Evolutionary conservation across 2,329 filamentous ascomycete genomes (phyloP).

Genomic region (Passalora sequoiae): DNA sequence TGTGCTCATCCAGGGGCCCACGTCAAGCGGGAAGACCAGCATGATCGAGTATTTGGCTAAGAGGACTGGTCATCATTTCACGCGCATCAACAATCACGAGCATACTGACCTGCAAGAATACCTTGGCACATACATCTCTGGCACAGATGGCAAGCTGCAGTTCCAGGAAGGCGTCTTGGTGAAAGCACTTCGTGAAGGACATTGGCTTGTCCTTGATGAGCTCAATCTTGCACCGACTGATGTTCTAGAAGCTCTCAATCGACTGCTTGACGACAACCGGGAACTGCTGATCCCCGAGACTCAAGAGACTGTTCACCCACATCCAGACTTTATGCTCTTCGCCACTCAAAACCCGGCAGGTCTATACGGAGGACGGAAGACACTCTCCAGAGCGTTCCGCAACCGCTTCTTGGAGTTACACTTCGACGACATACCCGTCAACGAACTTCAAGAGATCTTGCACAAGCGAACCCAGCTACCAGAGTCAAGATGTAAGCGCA

Average conservation of each 20-base stretch:
- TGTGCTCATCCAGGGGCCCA: conserved; percentile 92
- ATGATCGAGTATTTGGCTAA: conserved; percentile 99
- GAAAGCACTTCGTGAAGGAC: conserved; percentile 82
- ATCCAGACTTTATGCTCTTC: conserved; percentile 95
- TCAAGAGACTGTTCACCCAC: conserved; percentile 85
- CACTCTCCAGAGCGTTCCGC: conserved; percentile 86
- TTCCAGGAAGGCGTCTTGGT: conserved; percentile 95
- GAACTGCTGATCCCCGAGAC: conserved; percentile 95
- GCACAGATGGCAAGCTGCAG: conserved; percentile 71
- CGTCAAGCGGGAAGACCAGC: conserved; percentile 95
- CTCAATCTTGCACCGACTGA: conserved; percentile 95
- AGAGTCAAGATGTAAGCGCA: conserved; percentile 82
- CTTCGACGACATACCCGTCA: conserved; percentile 95
- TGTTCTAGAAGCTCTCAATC: conserved; percentile 91
- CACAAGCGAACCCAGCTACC: conserved; percentile 84
- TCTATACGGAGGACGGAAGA: conserved; percentile 89
- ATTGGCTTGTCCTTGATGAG: conserved; percentile 98
- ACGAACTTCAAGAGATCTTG: conserved; percentile 86
- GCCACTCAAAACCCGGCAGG: conserved; percentile 96
- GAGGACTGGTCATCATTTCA: conserved; percentile 91
- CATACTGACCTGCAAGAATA: conserved; percentile 98
- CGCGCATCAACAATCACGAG: conserved; percentile 99
- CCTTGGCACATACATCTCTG: conserved; percentile 87
- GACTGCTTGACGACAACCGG: conserved; percentile 90
- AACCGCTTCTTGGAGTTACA: conserved; percentile 96